Evolutionary conservation across 352 stramenopile species (phyloP).

Genomic region (Aphanomyces cochlioides): DNA sequence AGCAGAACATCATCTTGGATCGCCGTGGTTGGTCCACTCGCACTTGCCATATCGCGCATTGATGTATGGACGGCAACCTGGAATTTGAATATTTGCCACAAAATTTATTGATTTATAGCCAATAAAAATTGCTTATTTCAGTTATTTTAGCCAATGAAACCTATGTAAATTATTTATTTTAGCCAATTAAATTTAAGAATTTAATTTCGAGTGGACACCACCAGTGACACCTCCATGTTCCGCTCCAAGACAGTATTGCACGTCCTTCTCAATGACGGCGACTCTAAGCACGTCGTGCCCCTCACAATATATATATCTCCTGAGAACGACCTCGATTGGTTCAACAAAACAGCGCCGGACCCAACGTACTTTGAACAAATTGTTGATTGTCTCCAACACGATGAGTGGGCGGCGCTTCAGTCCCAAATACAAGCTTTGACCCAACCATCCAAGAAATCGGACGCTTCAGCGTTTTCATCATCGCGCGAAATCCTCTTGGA

Average conservation of each 20-base stretch:
- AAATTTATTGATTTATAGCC: constrained; percentile 20
- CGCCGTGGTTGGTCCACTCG: not conserved
- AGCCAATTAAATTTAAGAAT: not conserved
- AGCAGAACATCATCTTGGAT: constrained; percentile 17
- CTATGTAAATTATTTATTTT: not conserved
- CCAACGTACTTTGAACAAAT: constrained; percentile 16
- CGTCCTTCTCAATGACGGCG: not conserved
- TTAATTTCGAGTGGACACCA: not conserved
- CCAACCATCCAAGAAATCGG: constrained; percentile 14
- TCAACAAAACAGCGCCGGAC: constrained; percentile 10
- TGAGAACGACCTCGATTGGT: constrained; percentile 7
- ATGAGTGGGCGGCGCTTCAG: constrained; percentile 6
- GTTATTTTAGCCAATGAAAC: constrained; percentile 18
- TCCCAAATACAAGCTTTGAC: not conserved
- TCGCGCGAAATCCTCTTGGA: constrained; percentile 8
- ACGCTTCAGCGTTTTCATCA: not conserved
- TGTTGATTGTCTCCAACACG: not conserved
- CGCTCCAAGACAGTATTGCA: constrained; percentile 12
- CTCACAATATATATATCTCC: constrained; percentile 13
- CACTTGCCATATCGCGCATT: constrained; percentile 3
- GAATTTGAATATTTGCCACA: constrained; percentile 31
- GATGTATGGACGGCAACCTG: constrained; percentile 8
- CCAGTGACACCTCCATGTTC: not conserved
- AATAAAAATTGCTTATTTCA: not conserved
- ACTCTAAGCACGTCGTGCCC: constrained; percentile 7